A percentile compares a stretch with the other conserved stretches of the same genome.
phyloP scores from a whole-genome alignment of 2,329 filamentous ascomycete genomes.

The Diplodia intermedia region DNA sequence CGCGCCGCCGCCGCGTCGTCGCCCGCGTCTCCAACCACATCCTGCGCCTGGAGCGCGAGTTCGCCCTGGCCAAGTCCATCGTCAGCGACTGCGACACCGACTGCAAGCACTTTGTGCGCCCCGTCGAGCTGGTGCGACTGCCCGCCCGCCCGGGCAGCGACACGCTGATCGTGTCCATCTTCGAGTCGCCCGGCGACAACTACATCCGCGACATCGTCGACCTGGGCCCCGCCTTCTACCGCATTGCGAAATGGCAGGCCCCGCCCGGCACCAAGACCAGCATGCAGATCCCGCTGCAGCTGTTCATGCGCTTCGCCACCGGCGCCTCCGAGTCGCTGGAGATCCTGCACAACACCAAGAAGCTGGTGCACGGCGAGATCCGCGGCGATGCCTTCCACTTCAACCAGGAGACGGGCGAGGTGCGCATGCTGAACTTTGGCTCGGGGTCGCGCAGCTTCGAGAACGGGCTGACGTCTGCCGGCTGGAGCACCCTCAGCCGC shows the following conservation, averaged over 20 bases:
- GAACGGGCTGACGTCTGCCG: slow-evolving; percentile 81
- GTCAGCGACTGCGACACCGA: slow-evolving; percentile 74
- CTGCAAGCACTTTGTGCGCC: slow-evolving; percentile 77
- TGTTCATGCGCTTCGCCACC: slow-evolving; percentile 90
- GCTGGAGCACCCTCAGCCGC: slow-evolving; percentile 83
- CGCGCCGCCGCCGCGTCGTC: slow-evolving; percentile 64
- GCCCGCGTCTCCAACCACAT: slow-evolving; percentile 84
- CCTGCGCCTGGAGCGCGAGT: slow-evolving; percentile 84
- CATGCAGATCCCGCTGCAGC: slow-evolving; percentile 71
- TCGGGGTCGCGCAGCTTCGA: slow-evolving; percentile 88
- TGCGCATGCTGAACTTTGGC: slow-evolving; percentile 84
- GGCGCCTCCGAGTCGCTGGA: slow-evolving; percentile 86
- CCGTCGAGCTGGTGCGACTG: slow-evolving; percentile 79
- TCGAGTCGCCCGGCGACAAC: slow-evolving; percentile 78
- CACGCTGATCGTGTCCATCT: slow-evolving; percentile 80
- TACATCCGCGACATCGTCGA: slow-evolving; percentile 73
- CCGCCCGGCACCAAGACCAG: slow-evolving; percentile 39
- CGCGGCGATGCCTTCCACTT: slow-evolving; percentile 91
- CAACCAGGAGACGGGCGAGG: slow-evolving; percentile 70
- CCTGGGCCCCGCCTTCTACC: slow-evolving; percentile 70
- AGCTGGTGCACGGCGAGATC: slow-evolving; percentile 88
- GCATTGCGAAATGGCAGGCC: slow-evolving; percentile 28
- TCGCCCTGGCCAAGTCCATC: slow-evolving; percentile 78
- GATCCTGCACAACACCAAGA: slow-evolving; percentile 86
- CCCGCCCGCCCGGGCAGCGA: slow-evolving; percentile 72